Percentiles rank a stretch among this genome's conserved stretches.
Evolutionary conservation across 352 stramenopile species (phyloP).

Genomic region (Peronosclerospora sorghi): DNA sequence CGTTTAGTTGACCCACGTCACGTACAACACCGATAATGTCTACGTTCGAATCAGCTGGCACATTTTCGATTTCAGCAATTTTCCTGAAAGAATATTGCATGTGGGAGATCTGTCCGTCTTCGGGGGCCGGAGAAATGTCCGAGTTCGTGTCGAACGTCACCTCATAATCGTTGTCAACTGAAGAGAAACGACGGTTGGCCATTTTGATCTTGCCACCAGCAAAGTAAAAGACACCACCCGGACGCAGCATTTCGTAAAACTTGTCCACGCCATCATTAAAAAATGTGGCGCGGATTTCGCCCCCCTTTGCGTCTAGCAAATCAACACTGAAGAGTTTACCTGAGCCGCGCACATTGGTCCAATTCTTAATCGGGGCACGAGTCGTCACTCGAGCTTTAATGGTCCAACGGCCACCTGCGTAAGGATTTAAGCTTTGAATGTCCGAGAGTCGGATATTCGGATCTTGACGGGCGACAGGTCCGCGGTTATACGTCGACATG

Average conservation of each 20-base stretch:
- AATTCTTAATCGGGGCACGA: slow-evolving; percentile 91
- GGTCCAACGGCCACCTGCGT: slow-evolving; percentile 87
- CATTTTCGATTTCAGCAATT: slow-evolving; percentile 87
- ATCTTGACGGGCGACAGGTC: slow-evolving; percentile 70
- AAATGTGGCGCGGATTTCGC: slow-evolving; percentile 96
- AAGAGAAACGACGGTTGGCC: slow-evolving; percentile 96
- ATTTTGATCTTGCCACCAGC: slow-evolving; percentile 92
- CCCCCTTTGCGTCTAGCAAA: slow-evolving; percentile 90
- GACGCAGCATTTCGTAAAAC: slow-evolving; percentile 89
- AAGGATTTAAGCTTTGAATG: slow-evolving; percentile 91
- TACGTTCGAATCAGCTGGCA: slow-evolving; percentile 81
- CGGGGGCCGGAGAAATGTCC: slow-evolving; percentile 86
- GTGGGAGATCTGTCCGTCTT: slow-evolving; percentile 86
- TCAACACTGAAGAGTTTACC: slow-evolving; percentile 95
- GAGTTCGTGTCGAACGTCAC: slow-evolving; percentile 95
- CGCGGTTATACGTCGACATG: slow-evolving; percentile 48
- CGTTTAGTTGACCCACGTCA: slow-evolving; percentile 79
- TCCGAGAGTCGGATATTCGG: slow-evolving; percentile 71
- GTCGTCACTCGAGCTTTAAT: slow-evolving; percentile 93
- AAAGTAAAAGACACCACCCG: slow-evolving; percentile 91
- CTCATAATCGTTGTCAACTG: slow-evolving; percentile 95
- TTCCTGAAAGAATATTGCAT: slow-evolving; percentile 90
- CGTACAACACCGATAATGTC: slow-evolving; percentile 96
- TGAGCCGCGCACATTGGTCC: slow-evolving; percentile 93
- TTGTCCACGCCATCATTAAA: slow-evolving; percentile 98